Percentiles rank a stretch among this genome's conserved stretches.
phyloP scores from a whole-genome alignment of 2,329 filamentous ascomycete species.

The Aspergillus pseudonomiae region DNA sequence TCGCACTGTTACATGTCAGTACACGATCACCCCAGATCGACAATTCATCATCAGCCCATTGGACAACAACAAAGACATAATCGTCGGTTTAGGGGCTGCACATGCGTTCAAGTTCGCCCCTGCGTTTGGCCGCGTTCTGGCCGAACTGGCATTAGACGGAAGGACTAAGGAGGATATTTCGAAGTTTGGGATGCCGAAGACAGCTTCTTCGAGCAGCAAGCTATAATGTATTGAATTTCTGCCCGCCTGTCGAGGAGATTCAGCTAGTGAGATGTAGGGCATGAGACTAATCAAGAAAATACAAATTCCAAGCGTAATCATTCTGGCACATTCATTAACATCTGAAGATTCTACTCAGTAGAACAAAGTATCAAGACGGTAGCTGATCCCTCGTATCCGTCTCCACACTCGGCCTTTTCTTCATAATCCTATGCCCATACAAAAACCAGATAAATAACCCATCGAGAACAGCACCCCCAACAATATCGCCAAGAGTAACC shows the following conservation, averaged over 20 bases:
- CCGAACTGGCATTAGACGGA: not conserved
- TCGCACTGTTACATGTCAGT: conserved; percentile 34
- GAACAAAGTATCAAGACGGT: not conserved
- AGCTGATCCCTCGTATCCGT: not conserved
- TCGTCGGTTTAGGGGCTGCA: not conserved
- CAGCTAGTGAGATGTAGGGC: not conserved
- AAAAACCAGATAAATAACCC: not conserved
- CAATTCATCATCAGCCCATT: conserved; percentile 32
- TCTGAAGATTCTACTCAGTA: rapidly evolving
- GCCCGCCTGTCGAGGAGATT: not conserved
- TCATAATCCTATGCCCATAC: not conserved
- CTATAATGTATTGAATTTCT: not conserved
- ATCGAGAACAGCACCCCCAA: not conserved
- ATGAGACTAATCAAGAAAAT: not conserved
- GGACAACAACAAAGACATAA: conserved; percentile 15
- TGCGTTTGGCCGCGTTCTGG: not conserved
- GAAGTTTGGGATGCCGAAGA: not conserved
- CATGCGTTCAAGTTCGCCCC: not conserved
- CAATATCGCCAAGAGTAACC: not conserved
- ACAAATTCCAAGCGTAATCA: no score
- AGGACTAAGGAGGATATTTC: not conserved
- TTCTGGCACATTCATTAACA: not conserved
- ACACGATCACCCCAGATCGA: conserved; percentile 32
- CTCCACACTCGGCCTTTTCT: not conserved
- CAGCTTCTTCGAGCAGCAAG: not conserved